Conservation (phyloP, 148 eudicot genomes). For the Oxyria digyna region DNA sequence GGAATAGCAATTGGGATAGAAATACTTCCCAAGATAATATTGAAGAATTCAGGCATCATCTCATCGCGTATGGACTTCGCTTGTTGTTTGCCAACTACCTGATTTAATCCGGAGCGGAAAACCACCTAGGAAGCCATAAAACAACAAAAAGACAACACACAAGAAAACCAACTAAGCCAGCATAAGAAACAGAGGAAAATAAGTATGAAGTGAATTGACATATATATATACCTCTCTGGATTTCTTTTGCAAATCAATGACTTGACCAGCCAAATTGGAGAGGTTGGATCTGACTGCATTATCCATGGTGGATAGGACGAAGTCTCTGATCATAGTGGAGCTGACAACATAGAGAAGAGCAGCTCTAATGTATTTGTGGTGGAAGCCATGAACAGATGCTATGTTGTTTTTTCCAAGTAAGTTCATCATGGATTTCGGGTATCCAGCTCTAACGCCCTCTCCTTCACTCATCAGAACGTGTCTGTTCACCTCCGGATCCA, state of each 20-base stretch:
- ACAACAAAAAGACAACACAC: background rate
- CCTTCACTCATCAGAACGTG: slow-evolving; percentile 67
- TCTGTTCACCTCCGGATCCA: slow-evolving; percentile 78
- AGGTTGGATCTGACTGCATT: slow-evolving; percentile 71
- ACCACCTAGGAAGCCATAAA: slow-evolving; percentile 52
- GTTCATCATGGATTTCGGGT: slow-evolving; percentile 82
- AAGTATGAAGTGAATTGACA: no score
- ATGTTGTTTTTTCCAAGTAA: slow-evolving; percentile 87
- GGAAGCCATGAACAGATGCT: slow-evolving; percentile 84
- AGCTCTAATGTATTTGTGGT: slow-evolving; percentile 88
- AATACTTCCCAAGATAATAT: slow-evolving; percentile 70
- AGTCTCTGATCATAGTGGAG: slow-evolving; percentile 61
- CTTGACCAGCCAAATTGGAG: slow-evolving; percentile 38
- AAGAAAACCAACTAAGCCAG: background rate
- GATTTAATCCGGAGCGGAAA: slow-evolving; percentile 60
- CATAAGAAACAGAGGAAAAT: no score
- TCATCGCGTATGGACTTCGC: slow-evolving; percentile 33
- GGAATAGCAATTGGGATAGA: slow-evolving; percentile 88
- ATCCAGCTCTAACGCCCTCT: slow-evolving; percentile 82
- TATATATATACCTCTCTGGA: slow-evolving; percentile 49
- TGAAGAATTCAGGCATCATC: slow-evolving; percentile 78
- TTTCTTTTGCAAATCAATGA: slow-evolving; percentile 78
- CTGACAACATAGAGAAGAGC: slow-evolving; percentile 64
- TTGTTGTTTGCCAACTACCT: slow-evolving; percentile 62
- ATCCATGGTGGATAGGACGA: slow-evolving; percentile 70